These are phyloP conservation scores for Colletotrichum ledebouriae DNA, from an alignment of 2,329 filamentous ascomycete genomes.

Conservation along the genomic window DNA sequence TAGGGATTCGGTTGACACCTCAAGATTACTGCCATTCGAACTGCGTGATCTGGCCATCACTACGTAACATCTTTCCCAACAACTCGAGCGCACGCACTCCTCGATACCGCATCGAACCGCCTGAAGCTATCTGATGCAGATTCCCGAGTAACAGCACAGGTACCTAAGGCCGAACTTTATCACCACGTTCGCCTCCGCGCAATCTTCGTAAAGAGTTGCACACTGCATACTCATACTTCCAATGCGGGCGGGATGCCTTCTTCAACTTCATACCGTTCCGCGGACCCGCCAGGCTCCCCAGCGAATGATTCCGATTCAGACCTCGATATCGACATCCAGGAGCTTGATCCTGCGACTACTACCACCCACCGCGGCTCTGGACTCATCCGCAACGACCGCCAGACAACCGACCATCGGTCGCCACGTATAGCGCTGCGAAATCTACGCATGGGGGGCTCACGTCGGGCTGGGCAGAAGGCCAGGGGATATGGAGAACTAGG, in stretches of 20 bases:
- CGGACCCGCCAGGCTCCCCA: slow-evolving; percentile 75
- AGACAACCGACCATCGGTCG: slow-evolving; percentile 59
- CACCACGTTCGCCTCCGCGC: slow-evolving; percentile 29
- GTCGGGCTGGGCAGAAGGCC: slow-evolving; percentile 67
- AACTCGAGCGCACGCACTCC: slow-evolving; percentile 13
- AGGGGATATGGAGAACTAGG: slow-evolving; percentile 73
- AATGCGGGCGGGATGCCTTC: slow-evolving; percentile 67
- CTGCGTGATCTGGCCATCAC: slow-evolving; percentile 13
- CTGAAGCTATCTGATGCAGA: slow-evolving; percentile 40
- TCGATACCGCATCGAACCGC: slow-evolving; percentile 1
- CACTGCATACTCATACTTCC: slow-evolving; percentile 36
- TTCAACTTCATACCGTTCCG: slow-evolving; percentile 63
- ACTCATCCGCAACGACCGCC: slow-evolving; percentile 65
- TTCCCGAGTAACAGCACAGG: slow-evolving; percentile 38
- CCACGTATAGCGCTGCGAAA: slow-evolving; percentile 78
- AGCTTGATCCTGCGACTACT: slow-evolving; percentile 75
- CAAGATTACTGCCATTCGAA: slow-evolving; percentile 7
- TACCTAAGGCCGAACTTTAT: slow-evolving; percentile 37
- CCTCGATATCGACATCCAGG: slow-evolving; percentile 81
- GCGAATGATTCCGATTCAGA: slow-evolving; percentile 82
- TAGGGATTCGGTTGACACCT: background rate
- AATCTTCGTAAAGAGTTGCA: slow-evolving; percentile 28
- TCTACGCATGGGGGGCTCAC: slow-evolving; percentile 75
- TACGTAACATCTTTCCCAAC: background rate
- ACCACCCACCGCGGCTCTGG: slow-evolving; percentile 46